phyloP scores from a whole-genome alignment of 2,329 filamentous ascomycete genomes.

The Blastomyces silverae region DNA sequence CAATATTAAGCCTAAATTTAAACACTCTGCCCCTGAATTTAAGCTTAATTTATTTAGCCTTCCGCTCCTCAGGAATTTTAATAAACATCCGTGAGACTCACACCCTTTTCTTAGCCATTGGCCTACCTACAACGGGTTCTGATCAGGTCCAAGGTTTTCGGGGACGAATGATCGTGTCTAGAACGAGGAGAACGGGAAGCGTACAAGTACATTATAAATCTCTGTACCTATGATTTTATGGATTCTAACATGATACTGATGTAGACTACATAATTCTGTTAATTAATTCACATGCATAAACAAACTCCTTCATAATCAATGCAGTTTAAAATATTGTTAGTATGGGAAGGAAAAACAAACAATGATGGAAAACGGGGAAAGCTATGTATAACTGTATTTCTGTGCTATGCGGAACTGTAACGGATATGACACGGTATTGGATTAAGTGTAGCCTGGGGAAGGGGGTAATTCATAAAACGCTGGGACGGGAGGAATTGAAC shows the following conservation, averaged over 20 bases:
- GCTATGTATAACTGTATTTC: background rate
- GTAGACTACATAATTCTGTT: background rate
- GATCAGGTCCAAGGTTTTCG: background rate
- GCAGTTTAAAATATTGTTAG: background rate
- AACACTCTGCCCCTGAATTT: background rate
- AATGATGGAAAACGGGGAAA: background rate
- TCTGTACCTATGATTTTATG: background rate
- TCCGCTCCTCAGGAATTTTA: background rate
- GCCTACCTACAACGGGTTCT: background rate
- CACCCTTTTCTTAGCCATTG: background rate
- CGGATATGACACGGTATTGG: background rate
- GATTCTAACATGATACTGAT: background rate
- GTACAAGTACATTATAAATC: background rate
- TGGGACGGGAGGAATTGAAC: background rate
- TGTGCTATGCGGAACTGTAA: constrained; percentile 8
- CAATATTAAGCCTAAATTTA: background rate
- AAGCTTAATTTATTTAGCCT: background rate
- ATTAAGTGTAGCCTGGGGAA: too few species aligned
- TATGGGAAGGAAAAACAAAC: too few species aligned
- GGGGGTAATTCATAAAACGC: background rate
- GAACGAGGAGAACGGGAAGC: background rate
- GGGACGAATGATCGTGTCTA: background rate
- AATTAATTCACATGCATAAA: background rate
- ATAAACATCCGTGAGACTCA: background rate
- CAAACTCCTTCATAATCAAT: background rate